Evolutionary conservation across 495 filamentous ascomycete species (phyloP).

Genomic region (Tuber umbilicatum): DNA sequence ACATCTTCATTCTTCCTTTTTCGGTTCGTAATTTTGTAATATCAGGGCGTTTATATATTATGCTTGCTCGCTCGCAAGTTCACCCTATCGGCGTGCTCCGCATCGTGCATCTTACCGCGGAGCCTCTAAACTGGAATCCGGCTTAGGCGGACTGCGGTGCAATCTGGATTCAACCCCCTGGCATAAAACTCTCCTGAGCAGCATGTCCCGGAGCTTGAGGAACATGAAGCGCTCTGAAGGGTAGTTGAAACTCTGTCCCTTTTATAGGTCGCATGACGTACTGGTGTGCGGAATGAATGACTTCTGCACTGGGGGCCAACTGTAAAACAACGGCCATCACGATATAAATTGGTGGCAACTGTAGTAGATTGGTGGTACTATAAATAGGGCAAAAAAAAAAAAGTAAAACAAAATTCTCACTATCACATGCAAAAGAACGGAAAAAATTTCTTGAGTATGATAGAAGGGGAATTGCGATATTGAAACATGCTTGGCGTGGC

Average conservation of each 20-base stretch:
- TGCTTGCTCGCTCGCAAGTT: background rate
- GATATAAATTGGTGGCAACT: background rate
- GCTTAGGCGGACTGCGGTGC: background rate
- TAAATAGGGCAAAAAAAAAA: background rate
- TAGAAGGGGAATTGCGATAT: background rate
- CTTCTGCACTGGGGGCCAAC: background rate
- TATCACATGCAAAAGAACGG: background rate
- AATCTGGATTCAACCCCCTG: background rate
- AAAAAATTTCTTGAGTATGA: background rate
- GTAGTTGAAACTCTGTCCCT: background rate
- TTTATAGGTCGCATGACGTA: background rate
- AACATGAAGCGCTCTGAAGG: background rate
- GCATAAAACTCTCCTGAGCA: background rate
- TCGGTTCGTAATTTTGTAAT: background rate
- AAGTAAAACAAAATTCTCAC: background rate
- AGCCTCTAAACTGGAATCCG: background rate
- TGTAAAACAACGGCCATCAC: background rate
- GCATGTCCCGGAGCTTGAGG: background rate
- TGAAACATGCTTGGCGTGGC: background rate
- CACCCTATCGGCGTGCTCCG: background rate
- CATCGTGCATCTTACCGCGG: background rate
- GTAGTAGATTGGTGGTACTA: background rate
- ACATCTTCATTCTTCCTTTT: too few relatives aligned
- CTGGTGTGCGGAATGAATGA: background rate
- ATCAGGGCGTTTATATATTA: background rate